Evolutionary conservation across 805 yeast species (phyloP).

Genomic region (Ogataea parapolymorpha): DNA sequence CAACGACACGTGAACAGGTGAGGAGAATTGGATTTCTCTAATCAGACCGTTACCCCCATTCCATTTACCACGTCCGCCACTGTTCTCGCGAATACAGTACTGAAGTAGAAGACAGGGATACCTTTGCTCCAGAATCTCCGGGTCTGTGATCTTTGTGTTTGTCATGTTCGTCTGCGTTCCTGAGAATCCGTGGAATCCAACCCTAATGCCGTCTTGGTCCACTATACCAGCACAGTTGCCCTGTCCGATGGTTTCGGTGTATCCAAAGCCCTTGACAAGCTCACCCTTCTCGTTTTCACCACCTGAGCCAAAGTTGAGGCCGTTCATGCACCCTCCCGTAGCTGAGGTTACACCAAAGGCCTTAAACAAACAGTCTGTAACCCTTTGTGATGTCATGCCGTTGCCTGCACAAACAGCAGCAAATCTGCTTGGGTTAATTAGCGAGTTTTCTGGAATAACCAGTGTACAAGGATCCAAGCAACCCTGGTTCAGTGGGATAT

Average conservation of each 20-base stretch:
- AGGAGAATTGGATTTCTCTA: constrained; percentile 45
- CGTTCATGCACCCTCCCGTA: constrained; percentile 89
- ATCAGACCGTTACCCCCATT: constrained; percentile 52
- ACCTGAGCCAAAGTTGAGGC: constrained; percentile 70
- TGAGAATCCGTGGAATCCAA: constrained; percentile 37
- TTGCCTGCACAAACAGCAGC: constrained; percentile 48
- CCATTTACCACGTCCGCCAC: constrained; percentile 50
- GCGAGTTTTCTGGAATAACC: constrained; percentile 33
- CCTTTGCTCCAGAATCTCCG: constrained; percentile 50
- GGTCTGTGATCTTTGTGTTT: constrained; percentile 43
- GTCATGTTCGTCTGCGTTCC: constrained; percentile 46
- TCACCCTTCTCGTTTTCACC: constrained; percentile 2
- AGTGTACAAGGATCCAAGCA: constrained; percentile 35
- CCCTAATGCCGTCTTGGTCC: constrained; percentile 35
- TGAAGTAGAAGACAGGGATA: constrained; percentile 49
- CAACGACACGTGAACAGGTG: constrained; percentile 40
- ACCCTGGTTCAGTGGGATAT: constrained; percentile 57
- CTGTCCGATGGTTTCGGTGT: constrained; percentile 54
- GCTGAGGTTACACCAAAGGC: constrained; percentile 84
- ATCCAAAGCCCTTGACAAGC: constrained; percentile 42
- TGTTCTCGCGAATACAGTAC: constrained; percentile 40
- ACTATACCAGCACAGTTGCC: constrained; percentile 32
- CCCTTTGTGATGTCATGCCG: constrained; percentile 80
- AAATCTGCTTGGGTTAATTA: constrained; percentile 40
- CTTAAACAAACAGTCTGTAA: constrained; percentile 76